Evolutionary conservation across 257 asterid genomes (phyloP).

Genomic region (Gentiana dahurica): DNA sequence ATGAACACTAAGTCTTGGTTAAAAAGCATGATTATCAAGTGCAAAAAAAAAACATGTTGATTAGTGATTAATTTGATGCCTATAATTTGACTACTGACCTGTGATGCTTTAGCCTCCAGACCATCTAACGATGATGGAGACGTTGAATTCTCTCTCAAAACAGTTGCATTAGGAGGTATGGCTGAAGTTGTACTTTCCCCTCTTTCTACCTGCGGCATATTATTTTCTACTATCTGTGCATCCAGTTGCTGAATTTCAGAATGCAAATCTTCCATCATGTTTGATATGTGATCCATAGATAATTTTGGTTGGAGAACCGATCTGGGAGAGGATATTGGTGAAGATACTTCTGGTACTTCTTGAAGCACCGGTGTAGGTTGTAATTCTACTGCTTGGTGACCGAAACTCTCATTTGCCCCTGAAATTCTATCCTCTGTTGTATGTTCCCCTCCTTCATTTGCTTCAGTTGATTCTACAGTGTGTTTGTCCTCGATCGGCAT

Average conservation of each 20-base stretch:
- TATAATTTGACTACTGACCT: conserved; percentile 18
- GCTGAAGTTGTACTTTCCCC: conserved; percentile 10
- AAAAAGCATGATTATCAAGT: too few relatives aligned
- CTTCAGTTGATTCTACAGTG: conserved; percentile 10
- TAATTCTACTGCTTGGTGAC: conserved; percentile 5
- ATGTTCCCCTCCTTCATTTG: conserved; percentile 8
- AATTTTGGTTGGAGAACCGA: conserved; percentile 42
- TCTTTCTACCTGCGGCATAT: conserved; percentile 5
- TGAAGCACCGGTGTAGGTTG: conserved; percentile 13
- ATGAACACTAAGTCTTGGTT: too few relatives aligned
- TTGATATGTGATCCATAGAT: conserved; percentile 28
- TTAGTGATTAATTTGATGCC: too few relatives aligned
- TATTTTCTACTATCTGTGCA: conserved; percentile 6
- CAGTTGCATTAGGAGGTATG: conserved; percentile 8
- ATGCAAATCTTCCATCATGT: conserved; percentile 23
- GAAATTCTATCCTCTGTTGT: conserved; percentile 5
- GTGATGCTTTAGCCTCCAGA: conserved; percentile 10
- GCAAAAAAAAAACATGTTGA: too few relatives aligned
- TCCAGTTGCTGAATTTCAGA: conserved; percentile 21
- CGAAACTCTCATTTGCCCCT: conserved; percentile 6
- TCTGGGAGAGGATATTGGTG: conserved; percentile 31
- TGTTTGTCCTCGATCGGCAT: conserved; percentile 7
- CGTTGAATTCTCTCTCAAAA: conserved; percentile 10
- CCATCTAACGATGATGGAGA: background rate
- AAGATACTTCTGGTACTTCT: conserved; percentile 17